phyloP scores from a whole-genome alignment of 371 early-diverging fungal species.

The Mortierella sp. region DNA sequence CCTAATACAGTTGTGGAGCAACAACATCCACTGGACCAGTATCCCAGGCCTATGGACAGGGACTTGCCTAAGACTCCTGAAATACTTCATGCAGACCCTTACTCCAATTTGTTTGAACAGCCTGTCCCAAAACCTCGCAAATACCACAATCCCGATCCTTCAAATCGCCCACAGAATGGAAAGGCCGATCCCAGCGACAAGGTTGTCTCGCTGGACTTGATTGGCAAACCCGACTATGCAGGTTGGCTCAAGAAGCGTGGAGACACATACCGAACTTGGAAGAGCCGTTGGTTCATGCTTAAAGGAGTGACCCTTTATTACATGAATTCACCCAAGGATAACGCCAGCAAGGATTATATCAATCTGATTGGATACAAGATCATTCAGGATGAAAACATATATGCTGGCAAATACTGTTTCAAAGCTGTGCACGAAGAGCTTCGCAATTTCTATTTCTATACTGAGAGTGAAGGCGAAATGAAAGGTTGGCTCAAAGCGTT shows the following conservation, averaged over 20 bases:
- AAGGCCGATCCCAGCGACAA: constrained; percentile 48
- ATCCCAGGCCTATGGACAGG: constrained; percentile 31
- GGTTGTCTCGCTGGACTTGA: constrained; percentile 44
- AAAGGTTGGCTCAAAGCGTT: constrained; percentile 70
- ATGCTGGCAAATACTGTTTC: constrained; percentile 74
- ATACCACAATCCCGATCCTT: constrained; percentile 43
- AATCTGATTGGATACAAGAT: constrained; percentile 67
- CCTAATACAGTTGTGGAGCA: constrained; percentile 20
- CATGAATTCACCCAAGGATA: constrained; percentile 73
- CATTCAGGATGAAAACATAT: constrained; percentile 69
- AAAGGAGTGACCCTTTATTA: constrained; percentile 74
- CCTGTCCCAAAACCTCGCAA: constrained; percentile 42
- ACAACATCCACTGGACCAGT: constrained; percentile 20
- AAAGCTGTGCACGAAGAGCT: constrained; percentile 71
- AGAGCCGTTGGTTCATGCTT: constrained; percentile 77
- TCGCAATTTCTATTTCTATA: constrained; percentile 72
- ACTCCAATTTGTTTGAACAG: constrained; percentile 27
- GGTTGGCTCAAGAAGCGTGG: constrained; percentile 78
- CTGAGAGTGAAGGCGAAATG: constrained; percentile 63
- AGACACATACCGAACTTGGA: constrained; percentile 75
- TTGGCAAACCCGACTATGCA: constrained; percentile 69
- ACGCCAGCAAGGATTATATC: constrained; percentile 66
- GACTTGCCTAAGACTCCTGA: constrained; percentile 19
- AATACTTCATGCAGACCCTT: constrained; percentile 22
- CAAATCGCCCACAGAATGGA: constrained; percentile 47